Percentiles rank a stretch among this genome's conserved stretches.
Evolutionary conservation across 75 land plant genomes (phyloP).

Genomic region (Ceratopteris richardii): DNA sequence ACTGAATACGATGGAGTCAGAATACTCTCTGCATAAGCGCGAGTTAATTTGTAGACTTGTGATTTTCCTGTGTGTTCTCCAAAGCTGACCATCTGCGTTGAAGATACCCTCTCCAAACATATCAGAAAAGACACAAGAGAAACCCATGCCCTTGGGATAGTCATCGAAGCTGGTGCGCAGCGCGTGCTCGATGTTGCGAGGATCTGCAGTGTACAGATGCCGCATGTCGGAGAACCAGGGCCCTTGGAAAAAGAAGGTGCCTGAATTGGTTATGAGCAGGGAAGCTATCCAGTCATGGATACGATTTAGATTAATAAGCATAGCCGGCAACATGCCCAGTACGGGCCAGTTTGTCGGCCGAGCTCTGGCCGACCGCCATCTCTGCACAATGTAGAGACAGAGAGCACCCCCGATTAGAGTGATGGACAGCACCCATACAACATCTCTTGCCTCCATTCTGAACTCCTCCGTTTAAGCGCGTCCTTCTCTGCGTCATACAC

Average conservation of each 20-base stretch:
- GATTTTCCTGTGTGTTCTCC: conserved; percentile 57
- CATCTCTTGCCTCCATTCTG: no score
- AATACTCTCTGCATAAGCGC: no score
- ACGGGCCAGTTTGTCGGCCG: conserved; percentile 51
- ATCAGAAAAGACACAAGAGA: conserved; percentile 36
- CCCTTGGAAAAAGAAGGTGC: conserved; percentile 18
- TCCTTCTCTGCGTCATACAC: no score
- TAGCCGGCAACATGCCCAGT: conserved; percentile 45
- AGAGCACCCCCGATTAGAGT: no score
- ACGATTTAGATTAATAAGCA: conserved; percentile 29
- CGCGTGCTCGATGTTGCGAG: conserved; percentile 66
- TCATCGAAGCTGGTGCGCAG: conserved; percentile 52
- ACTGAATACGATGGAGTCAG: no score
- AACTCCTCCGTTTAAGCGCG: no score
- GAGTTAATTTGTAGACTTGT: conserved; percentile 75
- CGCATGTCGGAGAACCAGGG: conserved; percentile 39
- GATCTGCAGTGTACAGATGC: no score
- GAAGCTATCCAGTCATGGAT: conserved; percentile 49
- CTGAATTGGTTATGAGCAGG: conserved; percentile 21
- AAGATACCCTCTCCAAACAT: conserved; percentile 81
- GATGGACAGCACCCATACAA: no score
- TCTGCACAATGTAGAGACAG: no score
- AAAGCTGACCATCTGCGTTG: no score
- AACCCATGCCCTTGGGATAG: conserved; percentile 62
- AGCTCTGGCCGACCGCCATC: no score